These are phyloP conservation scores for Pichia sp. DNA, from an alignment of 1,139 yeast genomes.

Conservation along the genomic window DNA sequence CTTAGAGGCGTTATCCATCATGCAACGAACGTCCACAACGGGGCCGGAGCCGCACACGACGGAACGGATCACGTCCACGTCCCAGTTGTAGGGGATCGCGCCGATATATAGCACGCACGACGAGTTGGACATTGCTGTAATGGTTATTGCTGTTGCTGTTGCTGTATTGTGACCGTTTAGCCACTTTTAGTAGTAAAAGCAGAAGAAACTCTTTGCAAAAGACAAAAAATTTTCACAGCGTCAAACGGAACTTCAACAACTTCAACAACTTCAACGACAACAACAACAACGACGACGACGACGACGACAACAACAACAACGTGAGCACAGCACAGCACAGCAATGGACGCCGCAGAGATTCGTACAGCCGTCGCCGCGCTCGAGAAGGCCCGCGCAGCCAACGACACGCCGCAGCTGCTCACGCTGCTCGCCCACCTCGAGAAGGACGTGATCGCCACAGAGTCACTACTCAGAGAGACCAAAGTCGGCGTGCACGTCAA, in stretches of 20 bases:
- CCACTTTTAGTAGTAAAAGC: too few relatives aligned
- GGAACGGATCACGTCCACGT: conserved; percentile 43
- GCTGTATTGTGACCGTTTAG: too few relatives aligned
- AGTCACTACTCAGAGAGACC: conserved; percentile 80
- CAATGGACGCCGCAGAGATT: conserved; percentile 71
- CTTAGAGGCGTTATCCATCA: conserved; percentile 55
- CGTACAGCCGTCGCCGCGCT: conserved; percentile 60
- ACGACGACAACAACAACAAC: too few relatives aligned
- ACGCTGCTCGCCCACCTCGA: conserved; percentile 62
- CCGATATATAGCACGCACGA: conserved; percentile 49
- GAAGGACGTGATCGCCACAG: conserved; percentile 76
- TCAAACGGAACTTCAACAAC: too few relatives aligned
- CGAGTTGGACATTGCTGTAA: conserved; percentile 11
- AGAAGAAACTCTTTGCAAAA: too few relatives aligned
- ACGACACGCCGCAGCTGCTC: conserved; percentile 56
- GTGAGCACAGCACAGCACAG: too few relatives aligned
- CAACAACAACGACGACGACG: too few relatives aligned
- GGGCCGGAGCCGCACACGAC: conserved; percentile 62
- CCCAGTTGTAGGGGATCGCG: conserved; percentile 60
- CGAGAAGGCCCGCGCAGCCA: conserved; percentile 50
- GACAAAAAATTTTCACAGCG: too few relatives aligned
- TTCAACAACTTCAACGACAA: too few relatives aligned
- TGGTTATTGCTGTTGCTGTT: too few relatives aligned
- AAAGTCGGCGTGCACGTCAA: conserved; percentile 97
- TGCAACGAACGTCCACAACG: conserved; percentile 55